Conservation (phyloP, 1,139 yeast genomes). For the Saccharomycopsis phalli region DNA sequence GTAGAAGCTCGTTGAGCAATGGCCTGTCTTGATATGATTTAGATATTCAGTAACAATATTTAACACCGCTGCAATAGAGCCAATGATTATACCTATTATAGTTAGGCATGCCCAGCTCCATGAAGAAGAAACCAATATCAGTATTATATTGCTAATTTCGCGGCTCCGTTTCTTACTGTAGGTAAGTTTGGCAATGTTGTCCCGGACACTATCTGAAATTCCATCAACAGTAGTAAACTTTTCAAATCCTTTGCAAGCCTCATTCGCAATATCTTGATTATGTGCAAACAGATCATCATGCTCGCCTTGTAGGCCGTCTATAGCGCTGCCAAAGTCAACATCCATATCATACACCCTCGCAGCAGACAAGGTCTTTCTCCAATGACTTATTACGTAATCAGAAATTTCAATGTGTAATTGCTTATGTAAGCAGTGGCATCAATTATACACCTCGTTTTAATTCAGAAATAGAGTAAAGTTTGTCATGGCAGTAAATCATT, state of each 20-base stretch:
- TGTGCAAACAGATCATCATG: constrained; percentile 14
- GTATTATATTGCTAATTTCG: constrained; percentile 7
- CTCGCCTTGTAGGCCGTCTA: not conserved
- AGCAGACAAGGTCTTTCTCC: too few species aligned
- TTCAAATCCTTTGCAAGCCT: constrained; percentile 37
- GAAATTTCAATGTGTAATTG: too few species aligned
- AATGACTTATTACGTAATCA: too few species aligned
- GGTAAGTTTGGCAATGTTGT: constrained; percentile 21
- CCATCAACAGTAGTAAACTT: constrained; percentile 73
- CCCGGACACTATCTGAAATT: constrained; percentile 52
- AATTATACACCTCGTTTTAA: too few species aligned
- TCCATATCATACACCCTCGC: not conserved
- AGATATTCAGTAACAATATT: constrained; percentile 81
- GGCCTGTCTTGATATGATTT: constrained; percentile 71
- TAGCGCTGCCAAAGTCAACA: constrained; percentile 1
- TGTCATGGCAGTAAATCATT: too few species aligned
- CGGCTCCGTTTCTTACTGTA: constrained; percentile 1
- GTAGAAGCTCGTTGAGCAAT: constrained; percentile 63
- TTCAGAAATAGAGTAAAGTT: too few species aligned
- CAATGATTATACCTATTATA: constrained; percentile 65
- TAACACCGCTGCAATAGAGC: constrained; percentile 71
- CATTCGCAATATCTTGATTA: constrained; percentile 9
- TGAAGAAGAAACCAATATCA: constrained; percentile 35
- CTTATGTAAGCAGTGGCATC: too few species aligned
- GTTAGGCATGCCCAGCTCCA: constrained; percentile 75